Percentiles rank a stretch among this genome's conserved stretches.
Evolutionary conservation across 169 alveolate species (phyloP).

Genomic region (Cryptosporidium parvum): DNA sequence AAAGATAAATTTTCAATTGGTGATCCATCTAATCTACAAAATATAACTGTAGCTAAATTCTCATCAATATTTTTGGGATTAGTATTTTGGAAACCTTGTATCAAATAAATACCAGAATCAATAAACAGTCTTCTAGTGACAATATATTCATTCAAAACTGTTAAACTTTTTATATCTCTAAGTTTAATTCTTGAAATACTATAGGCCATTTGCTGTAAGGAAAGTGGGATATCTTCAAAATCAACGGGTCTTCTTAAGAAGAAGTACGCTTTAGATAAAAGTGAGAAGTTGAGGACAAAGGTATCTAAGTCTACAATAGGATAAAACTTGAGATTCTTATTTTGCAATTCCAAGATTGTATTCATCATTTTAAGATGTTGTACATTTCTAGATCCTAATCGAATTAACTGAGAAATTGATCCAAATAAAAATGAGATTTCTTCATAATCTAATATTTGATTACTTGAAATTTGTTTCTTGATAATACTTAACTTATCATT

Average conservation of each 20-base stretch:
- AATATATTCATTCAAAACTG: conserved; percentile 31
- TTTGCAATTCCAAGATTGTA: conserved; percentile 15
- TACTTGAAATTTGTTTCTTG: conserved; percentile 15
- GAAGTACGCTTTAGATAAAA: conserved; percentile 42
- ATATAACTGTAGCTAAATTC: background rate
- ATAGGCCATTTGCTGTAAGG: conserved; percentile 40
- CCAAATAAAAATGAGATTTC: conserved; percentile 47
- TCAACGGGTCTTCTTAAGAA: conserved; percentile 30
- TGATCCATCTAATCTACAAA: conserved; percentile 41
- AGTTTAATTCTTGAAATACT: conserved; percentile 24
- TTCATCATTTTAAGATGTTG: conserved; percentile 8
- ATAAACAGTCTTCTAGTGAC: conserved; percentile 25
- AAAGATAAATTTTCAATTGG: conserved; percentile 20
- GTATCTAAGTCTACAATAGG: conserved; percentile 2
- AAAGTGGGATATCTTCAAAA: conserved; percentile 39
- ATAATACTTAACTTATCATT: conserved; percentile 26
- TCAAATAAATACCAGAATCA: conserved; percentile 26
- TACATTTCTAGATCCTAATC: conserved; percentile 20
- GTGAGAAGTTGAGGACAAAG: conserved; percentile 33
- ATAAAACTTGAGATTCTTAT: background rate
- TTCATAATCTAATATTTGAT: background rate
- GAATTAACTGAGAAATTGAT: conserved; percentile 24
- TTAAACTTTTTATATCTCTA: conserved; percentile 8
- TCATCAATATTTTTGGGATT: background rate
- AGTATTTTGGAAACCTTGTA: conserved; percentile 26